Evolutionary conservation across 257 asterid species (phyloP).

Genomic region (Oldenlandia corymbosa): DNA sequence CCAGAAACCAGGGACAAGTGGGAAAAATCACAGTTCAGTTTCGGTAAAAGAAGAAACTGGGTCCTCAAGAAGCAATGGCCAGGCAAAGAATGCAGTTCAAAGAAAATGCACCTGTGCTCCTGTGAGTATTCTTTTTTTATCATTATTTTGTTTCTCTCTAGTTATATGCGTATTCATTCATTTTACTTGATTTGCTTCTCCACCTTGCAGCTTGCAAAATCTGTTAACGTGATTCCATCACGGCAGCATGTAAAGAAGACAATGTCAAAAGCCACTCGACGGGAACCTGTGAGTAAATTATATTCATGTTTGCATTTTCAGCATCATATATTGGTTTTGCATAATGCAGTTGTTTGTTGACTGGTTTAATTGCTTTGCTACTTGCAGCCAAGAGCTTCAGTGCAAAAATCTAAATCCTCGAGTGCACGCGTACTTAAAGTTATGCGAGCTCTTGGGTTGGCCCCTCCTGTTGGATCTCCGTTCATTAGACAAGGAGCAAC

Average conservation of each 20-base stretch:
- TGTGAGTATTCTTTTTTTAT: constrained; percentile 18
- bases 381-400: constrained; percentile 15
- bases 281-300: constrained; percentile 1
- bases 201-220: background rate
- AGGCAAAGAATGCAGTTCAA: constrained; percentile 1
- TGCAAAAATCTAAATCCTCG: constrained; percentile 9
- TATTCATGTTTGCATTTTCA: background rate
- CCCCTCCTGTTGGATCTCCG: constrained; percentile 34
- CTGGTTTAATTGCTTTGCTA: background rate
- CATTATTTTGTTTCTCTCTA: background rate
- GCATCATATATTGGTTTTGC: background rate
- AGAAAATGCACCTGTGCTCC: background rate
- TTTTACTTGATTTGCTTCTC: background rate
- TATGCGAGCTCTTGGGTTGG: constrained; percentile 34
- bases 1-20: constrained; percentile 12
- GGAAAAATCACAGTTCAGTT: background rate
- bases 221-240: background rate
- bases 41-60: background rate
- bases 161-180: background rate
- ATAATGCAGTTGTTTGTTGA: background rate
- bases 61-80: constrained; percentile 5
- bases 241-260: constrained; percentile 1
- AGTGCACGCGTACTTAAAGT: constrained; percentile 24
- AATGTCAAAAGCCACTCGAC: constrained; percentile 6
- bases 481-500: constrained; percentile 9